phyloP scores from a whole-genome alignment of 148 eudicot genomes.

The Amaranthus palmeri region DNA sequence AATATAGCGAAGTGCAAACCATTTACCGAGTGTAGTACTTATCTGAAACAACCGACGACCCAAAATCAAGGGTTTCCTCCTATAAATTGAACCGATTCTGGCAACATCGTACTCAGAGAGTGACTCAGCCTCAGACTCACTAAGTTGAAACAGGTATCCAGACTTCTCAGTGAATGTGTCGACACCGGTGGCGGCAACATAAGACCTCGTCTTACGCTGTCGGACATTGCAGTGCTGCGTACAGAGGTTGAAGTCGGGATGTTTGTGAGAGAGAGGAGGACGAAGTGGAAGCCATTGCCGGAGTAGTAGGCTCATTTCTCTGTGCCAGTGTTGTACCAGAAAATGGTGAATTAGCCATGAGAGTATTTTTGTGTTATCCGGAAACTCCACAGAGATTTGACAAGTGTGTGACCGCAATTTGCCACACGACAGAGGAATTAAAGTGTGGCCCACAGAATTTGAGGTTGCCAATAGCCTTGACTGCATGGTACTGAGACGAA shows the following conservation, averaged over 20 bases:
- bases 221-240: constrained; percentile 1
- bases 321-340: no score
- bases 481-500: no score
- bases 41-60: constrained; percentile 66
- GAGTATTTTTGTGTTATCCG: no score
- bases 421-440: no score
- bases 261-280: constrained; percentile 3
- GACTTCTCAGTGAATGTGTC: constrained; percentile 74
- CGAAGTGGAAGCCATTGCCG: constrained; percentile 16
- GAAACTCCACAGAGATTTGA: no score
- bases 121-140: constrained; percentile 57
- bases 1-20: constrained; percentile 64
- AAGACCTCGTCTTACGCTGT: constrained; percentile 2
- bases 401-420: no score
- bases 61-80: constrained; percentile 53
- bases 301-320: constrained; percentile 18
- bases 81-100: constrained; percentile 49
- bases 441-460: no score
- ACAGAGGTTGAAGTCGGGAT: background rate
- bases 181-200: constrained; percentile 29
- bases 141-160: constrained; percentile 71
- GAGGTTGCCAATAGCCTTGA: no score
- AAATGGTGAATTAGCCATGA: no score
- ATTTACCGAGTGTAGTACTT: constrained; percentile 60
- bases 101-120: constrained; percentile 56